These are phyloP conservation scores for Kodamaea suecica DNA, from an alignment of 1,139 yeast genomes.

Conservation along the genomic window DNA sequence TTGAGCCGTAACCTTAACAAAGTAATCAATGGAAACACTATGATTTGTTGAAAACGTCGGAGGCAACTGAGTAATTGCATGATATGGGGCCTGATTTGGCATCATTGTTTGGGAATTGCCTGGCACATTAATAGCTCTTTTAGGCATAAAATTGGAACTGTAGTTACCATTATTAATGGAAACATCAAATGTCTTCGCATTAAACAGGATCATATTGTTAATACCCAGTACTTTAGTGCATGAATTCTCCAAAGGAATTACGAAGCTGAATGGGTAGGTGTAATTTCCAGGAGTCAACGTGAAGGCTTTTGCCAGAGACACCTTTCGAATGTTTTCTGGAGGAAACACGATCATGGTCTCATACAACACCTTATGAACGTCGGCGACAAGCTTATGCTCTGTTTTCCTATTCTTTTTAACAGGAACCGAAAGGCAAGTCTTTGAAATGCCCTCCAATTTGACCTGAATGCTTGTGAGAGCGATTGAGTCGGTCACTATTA, in stretches of 20 bases:
- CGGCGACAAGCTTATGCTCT: constrained; percentile 27
- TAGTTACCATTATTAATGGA: constrained; percentile 36
- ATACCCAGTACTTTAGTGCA: constrained; percentile 47
- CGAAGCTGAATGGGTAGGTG: constrained; percentile 54
- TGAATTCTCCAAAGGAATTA: constrained; percentile 48
- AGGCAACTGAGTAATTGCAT: constrained; percentile 47
- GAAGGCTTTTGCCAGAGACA: constrained; percentile 49
- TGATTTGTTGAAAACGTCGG: constrained; percentile 54
- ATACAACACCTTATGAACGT: constrained; percentile 55
- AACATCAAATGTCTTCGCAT: constrained; percentile 30
- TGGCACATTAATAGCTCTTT: too few relatives aligned
- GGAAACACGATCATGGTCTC: constrained; percentile 59
- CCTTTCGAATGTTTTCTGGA: constrained; percentile 50
- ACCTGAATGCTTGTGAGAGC: constrained; percentile 52
- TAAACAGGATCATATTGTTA: constrained; percentile 38
- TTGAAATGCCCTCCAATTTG: constrained; percentile 56
- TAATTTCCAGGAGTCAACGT: constrained; percentile 62
- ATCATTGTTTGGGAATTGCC: too few relatives aligned
- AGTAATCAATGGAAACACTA: constrained; percentile 49
- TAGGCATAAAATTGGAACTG: too few relatives aligned
- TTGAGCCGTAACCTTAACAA: constrained; percentile 58
- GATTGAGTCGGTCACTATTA: constrained; percentile 46
- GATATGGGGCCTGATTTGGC: constrained; percentile 23
- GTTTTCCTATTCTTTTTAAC: constrained; percentile 16
- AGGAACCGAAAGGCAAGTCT: constrained; percentile 32